These are phyloP conservation scores for Toxoplasma gondii DNA, from an alignment of 169 alveolate species.

Conservation along the genomic window DNA sequence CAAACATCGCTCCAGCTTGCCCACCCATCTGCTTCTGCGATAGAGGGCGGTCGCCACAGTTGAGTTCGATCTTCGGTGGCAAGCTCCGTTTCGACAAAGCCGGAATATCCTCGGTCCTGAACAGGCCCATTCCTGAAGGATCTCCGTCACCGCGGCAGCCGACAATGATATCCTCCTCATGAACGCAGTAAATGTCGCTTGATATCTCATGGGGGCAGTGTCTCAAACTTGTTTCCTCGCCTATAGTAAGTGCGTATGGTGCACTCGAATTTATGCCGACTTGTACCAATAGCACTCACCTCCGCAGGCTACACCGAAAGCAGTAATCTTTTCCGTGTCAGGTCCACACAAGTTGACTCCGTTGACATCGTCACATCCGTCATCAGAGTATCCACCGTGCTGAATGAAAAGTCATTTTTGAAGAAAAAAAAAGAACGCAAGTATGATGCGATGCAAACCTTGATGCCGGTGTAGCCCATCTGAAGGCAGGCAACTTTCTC, in stretches of 20 bases:
- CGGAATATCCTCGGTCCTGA: conserved; percentile 52
- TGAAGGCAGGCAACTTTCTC: conserved; percentile 86
- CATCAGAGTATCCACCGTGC: conserved; percentile 88
- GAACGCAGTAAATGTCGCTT: conserved; percentile 78
- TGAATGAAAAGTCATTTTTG: conserved; percentile 44
- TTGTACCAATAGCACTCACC: conserved; percentile 71
- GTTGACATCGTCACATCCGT: conserved; percentile 80
- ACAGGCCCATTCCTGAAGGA: conserved; percentile 77
- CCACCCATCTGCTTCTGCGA: conserved; percentile 33
- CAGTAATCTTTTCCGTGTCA: conserved; percentile 81
- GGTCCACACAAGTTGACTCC: conserved; percentile 90
- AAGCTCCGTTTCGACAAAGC: background rate
- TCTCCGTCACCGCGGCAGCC: conserved; percentile 79
- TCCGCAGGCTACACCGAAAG: conserved; percentile 82
- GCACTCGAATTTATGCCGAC: background rate
- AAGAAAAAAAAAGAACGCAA: background rate
- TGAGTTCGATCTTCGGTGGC: conserved; percentile 16
- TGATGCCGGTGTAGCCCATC: conserved; percentile 79
- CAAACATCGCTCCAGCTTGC: conserved; percentile 50
- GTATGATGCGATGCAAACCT: background rate
- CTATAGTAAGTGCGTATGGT: background rate
- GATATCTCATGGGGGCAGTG: conserved; percentile 76
- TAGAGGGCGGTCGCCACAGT: conserved; percentile 34
- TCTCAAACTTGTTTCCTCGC: conserved; percentile 55
- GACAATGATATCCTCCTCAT: conserved; percentile 76